A percentile compares a stretch with the other conserved stretches of the same genome.
phyloP scores from a whole-genome alignment of 305 asterid species.

The Coffea humblotiana region DNA sequence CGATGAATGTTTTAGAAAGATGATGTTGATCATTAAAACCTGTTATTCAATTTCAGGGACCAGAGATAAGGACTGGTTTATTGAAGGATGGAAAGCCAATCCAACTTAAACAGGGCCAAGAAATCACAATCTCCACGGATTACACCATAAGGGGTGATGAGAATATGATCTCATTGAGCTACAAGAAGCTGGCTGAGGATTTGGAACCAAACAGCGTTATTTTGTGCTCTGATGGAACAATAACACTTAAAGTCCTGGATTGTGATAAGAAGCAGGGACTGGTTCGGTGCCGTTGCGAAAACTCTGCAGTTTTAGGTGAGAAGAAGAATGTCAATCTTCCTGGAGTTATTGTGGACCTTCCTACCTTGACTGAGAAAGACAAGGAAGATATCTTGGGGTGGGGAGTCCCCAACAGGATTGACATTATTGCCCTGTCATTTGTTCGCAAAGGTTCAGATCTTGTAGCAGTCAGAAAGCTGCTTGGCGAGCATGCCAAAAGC shows the following conservation, averaged over 20 bases:
- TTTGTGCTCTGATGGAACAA: constrained; percentile 65
- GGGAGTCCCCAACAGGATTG: constrained; percentile 63
- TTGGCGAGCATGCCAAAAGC: constrained; percentile 53
- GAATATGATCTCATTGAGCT: constrained; percentile 61
- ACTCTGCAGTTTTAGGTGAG: constrained; percentile 65
- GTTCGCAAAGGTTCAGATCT: constrained; percentile 68
- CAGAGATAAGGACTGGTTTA: constrained; percentile 64
- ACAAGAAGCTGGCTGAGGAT: constrained; percentile 60
- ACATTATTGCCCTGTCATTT: constrained; percentile 66
- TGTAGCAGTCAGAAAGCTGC: constrained; percentile 56
- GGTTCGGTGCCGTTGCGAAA: constrained; percentile 56
- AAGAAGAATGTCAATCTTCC: constrained; percentile 72
- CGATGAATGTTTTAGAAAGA: background rate
- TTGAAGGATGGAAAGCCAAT: constrained; percentile 59
- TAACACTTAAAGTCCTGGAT: constrained; percentile 46
- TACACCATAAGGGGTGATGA: constrained; percentile 54
- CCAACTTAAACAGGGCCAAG: constrained; percentile 52
- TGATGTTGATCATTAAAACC: background rate
- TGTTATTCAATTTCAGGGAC: constrained; percentile 39
- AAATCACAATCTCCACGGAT: constrained; percentile 56
- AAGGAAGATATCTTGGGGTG: constrained; percentile 56
- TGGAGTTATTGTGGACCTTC: constrained; percentile 62
- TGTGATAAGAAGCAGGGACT: constrained; percentile 49
- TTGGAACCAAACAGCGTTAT: constrained; percentile 52
- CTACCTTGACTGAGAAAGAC: constrained; percentile 68